Percentiles rank a stretch among this genome's conserved stretches.
Evolutionary conservation across 2,329 filamentous ascomycete genomes (phyloP).

Genomic region (Rhytidhysteron rufulum): DNA sequence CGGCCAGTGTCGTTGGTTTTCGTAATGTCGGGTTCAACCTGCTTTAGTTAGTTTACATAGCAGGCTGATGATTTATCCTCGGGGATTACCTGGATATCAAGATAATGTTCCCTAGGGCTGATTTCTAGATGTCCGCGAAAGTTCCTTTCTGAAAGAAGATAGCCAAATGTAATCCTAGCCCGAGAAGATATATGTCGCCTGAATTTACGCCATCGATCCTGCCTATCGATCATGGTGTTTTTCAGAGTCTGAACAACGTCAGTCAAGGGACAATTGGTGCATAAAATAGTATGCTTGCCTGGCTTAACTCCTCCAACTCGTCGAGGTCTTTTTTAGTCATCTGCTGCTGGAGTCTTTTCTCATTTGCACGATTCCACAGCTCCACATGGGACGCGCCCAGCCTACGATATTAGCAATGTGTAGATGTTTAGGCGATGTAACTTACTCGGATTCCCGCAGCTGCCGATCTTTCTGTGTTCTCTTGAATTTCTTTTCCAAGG

Average conservation of each 20-base stretch:
- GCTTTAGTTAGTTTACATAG: constrained; percentile 8
- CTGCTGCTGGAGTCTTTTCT: constrained; percentile 24
- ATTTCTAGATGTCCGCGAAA: constrained; percentile 80
- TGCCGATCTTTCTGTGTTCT: constrained; percentile 25
- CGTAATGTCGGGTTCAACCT: constrained; percentile 66
- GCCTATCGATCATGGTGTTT: constrained; percentile 63
- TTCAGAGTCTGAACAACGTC: constrained; percentile 44
- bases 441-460: constrained; percentile 20
- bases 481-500: constrained; percentile 26
- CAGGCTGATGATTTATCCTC: constrained; percentile 46
- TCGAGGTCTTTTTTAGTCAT: constrained; percentile 11
- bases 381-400: constrained; percentile 33
- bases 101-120: constrained; percentile 68
- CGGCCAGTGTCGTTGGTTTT: constrained; percentile 66
- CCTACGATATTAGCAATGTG: constrained; percentile 7
- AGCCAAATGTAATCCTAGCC: constrained; percentile 80
- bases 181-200: constrained; percentile 80
- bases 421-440: not conserved
- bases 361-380: constrained; percentile 18
- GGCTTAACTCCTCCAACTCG: constrained; percentile 23
- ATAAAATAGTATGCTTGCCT: constrained; percentile 36
- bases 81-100: constrained; percentile 77
- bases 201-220: constrained; percentile 75
- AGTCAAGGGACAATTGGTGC: constrained; percentile 20
- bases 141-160: constrained; percentile 81